These are phyloP conservation scores for Passalora sequoiae DNA, from an alignment of 2,329 filamentous ascomycete genomes.

Conservation along the genomic window DNA sequence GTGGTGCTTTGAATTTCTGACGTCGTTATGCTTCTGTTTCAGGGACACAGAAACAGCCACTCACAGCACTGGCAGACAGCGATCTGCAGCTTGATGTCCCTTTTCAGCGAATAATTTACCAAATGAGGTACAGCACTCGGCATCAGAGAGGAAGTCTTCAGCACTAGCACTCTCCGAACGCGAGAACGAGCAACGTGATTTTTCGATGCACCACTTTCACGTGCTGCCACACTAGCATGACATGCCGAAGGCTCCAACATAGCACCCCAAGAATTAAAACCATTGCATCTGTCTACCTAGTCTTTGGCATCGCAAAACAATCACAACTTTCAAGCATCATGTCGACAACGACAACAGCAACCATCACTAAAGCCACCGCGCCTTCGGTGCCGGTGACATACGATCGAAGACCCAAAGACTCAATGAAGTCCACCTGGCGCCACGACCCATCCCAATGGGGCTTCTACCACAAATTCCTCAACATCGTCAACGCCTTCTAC, in stretches of 20 bases:
- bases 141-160: not conserved
- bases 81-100: too few species aligned
- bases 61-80: too few species aligned
- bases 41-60: not conserved
- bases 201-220: constrained; percentile 1
- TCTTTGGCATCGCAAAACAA: not conserved
- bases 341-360: constrained; percentile 8
- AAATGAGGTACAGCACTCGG: too few species aligned
- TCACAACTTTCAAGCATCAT: not conserved
- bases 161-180: not conserved
- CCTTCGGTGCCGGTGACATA: constrained; percentile 1
- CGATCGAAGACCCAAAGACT: constrained; percentile 19
- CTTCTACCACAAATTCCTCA: constrained; percentile 18
- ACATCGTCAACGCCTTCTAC: constrained; percentile 15
- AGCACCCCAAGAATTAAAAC: not conserved
- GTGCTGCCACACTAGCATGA: constrained; percentile 1
- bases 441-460: constrained; percentile 19
- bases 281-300: not conserved
- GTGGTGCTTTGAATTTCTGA: too few species aligned
- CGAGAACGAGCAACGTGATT: too few species aligned
- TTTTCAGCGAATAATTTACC: too few species aligned
- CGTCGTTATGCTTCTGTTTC: not conserved
- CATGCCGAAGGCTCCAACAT: constrained; percentile 1
- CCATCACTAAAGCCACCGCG: constrained; percentile 9
- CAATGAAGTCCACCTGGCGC: constrained; percentile 24